Percentiles rank a stretch among this genome's conserved stretches.
These are phyloP conservation scores for Arthrinium phaeospermum DNA, from an alignment of 2,329 filamentous ascomycete species.

Conservation along the genomic window DNA sequence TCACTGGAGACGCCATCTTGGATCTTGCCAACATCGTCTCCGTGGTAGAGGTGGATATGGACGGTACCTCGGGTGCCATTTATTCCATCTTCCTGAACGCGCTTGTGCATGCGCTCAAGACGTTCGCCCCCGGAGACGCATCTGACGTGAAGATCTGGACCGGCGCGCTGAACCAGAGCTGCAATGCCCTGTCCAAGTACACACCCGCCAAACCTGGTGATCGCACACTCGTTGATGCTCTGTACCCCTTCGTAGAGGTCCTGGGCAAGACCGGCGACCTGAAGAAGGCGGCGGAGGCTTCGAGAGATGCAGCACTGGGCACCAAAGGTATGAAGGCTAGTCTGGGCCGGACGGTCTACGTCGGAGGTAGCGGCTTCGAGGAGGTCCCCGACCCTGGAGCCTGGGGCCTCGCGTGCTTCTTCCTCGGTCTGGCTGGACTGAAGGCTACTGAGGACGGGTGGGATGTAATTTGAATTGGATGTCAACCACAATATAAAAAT, in stretches of 20 bases:
- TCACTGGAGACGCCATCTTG: conserved; percentile 58
- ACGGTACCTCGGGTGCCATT: conserved; percentile 65
- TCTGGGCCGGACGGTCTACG: conserved; percentile 82
- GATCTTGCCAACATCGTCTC: conserved; percentile 59
- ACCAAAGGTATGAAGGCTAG: conserved; percentile 94
- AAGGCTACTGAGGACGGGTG: conserved; percentile 49
- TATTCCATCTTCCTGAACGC: conserved; percentile 90
- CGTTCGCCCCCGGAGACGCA: conserved; percentile 46
- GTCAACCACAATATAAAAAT: neutral
- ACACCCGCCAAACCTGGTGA: conserved; percentile 91
- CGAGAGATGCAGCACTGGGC: conserved; percentile 75
- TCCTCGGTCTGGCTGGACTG: conserved; percentile 72
- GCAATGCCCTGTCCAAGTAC: conserved; percentile 76
- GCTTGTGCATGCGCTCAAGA: conserved; percentile 68
- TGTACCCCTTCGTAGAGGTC: conserved; percentile 83
- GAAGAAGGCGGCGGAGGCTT: conserved; percentile 75
- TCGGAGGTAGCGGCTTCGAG: conserved; percentile 76
- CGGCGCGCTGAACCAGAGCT: conserved; percentile 72
- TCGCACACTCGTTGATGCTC: conserved; percentile 86
- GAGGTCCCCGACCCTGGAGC: conserved; percentile 72
- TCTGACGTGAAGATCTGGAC: conserved; percentile 54
- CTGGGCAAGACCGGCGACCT: conserved; percentile 70
- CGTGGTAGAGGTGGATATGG: conserved; percentile 63
- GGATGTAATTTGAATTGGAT: conserved; percentile 34
- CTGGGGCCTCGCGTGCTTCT: conserved; percentile 77